These are phyloP conservation scores for Nakazawaea anatomiae DNA, from an alignment of 805 yeast species.

Conservation along the genomic window DNA sequence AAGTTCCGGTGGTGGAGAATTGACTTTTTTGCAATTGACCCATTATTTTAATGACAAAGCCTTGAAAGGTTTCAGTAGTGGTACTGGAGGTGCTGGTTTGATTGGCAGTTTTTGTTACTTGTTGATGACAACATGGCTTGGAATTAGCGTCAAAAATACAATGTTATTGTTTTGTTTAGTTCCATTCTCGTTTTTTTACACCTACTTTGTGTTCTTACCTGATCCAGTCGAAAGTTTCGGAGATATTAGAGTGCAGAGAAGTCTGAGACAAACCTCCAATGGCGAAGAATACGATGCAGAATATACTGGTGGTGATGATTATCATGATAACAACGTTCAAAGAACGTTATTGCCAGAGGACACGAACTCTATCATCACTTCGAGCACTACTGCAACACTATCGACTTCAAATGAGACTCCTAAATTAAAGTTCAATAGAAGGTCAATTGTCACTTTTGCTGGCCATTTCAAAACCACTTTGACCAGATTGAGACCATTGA, in stretches of 20 bases:
- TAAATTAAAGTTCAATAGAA: not conserved
- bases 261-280: no score
- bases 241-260: not conserved
- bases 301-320: no score
- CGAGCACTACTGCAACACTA: not conserved
- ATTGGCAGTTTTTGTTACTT: slow-evolving; percentile 72
- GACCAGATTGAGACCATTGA: slow-evolving; percentile 32
- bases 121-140: slow-evolving; percentile 64
- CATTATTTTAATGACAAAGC: slow-evolving; percentile 62
- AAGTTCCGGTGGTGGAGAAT: slow-evolving; percentile 87
- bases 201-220: slow-evolving; percentile 23
- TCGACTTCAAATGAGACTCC: not conserved
- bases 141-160: slow-evolving; percentile 46
- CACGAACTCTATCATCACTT: no score
- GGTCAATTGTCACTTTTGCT: no score
- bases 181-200: slow-evolving; percentile 22
- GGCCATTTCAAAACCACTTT: slow-evolving; percentile 17
- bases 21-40: slow-evolving; percentile 81
- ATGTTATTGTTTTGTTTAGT: slow-evolving; percentile 48
- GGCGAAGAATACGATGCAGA: no score
- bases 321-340: no score
- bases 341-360: no score
- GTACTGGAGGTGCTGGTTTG: slow-evolving; percentile 95
- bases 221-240: slow-evolving; percentile 2
- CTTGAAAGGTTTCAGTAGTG: slow-evolving; percentile 84